These are phyloP conservation scores for Ramalina intermedia DNA, from an alignment of 495 filamentous ascomycete species.

Conservation along the genomic window DNA sequence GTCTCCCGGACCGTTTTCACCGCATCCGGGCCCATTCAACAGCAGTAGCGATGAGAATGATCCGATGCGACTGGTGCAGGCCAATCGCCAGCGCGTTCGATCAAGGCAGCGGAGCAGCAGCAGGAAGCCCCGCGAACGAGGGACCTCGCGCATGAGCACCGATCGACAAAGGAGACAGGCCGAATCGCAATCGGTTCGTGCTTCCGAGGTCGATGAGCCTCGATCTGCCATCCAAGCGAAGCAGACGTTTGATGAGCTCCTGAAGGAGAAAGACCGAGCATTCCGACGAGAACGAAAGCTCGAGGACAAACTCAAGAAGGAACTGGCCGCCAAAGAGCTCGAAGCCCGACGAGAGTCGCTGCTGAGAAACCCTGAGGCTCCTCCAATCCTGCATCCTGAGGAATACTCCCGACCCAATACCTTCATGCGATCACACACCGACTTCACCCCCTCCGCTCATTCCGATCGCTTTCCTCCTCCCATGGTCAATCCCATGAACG, in stretches of 20 bases:
- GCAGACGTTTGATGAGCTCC: slow-evolving; percentile 12
- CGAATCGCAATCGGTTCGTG: slow-evolving; percentile 21
- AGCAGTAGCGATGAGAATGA: slow-evolving; percentile 37
- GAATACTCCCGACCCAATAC: slow-evolving; percentile 25
- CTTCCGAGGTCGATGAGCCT: slow-evolving; percentile 27
- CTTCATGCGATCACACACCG: slow-evolving; percentile 20
- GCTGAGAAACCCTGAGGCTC: slow-evolving; percentile 61
- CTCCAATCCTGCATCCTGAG: slow-evolving; percentile 67
- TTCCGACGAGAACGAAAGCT: slow-evolving; percentile 11
- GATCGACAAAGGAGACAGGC: slow-evolving; percentile 26
- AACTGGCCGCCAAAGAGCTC: slow-evolving; percentile 69
- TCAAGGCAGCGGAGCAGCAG: slow-evolving; percentile 46
- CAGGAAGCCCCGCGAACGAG: slow-evolving; percentile 36
- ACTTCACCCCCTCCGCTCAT: slow-evolving; percentile 13
- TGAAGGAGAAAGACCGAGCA: slow-evolving; percentile 1
- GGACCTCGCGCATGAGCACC: slow-evolving; percentile 31
- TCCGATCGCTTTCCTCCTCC: slow-evolving; percentile 8
- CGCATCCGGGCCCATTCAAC: slow-evolving; percentile 22
- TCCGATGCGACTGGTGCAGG: slow-evolving; percentile 44
- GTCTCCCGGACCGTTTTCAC: slow-evolving; percentile 58
- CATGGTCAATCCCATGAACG: neutral
- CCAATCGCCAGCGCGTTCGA: slow-evolving; percentile 47
- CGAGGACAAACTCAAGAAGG: slow-evolving; percentile 48
- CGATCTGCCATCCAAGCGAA: slow-evolving; percentile 12
- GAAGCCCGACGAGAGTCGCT: slow-evolving; percentile 77